These are phyloP conservation scores for Panicum miliaceum DNA, from an alignment of 176 grass and related monocot species.

Conservation along the genomic window DNA sequence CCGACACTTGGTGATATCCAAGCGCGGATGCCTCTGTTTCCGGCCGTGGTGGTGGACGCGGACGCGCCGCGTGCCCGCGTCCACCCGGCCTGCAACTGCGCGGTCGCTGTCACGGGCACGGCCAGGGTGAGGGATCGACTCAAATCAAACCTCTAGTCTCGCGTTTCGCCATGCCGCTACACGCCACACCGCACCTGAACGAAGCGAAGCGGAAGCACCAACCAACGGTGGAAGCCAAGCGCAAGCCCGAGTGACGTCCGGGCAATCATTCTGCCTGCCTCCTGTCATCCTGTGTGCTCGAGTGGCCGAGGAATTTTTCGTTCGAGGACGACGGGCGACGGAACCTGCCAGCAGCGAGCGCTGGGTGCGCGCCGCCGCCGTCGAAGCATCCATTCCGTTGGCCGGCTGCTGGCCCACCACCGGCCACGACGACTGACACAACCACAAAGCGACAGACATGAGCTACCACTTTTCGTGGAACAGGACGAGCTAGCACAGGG, in stretches of 20 bases:
- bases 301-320: background rate
- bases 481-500: background rate
- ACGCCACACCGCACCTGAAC: background rate
- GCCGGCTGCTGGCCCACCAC: background rate
- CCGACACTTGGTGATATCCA: background rate
- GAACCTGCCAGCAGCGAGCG: background rate
- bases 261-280: background rate
- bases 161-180: background rate
- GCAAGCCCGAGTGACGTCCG: background rate
- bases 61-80: too few relatives aligned
- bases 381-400: constrained; percentile 8
- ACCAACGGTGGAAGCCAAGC: background rate
- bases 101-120: background rate
- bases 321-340: background rate
- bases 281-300: background rate
- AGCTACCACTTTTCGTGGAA: background rate
- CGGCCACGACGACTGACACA: too few relatives aligned
- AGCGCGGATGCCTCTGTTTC: background rate
- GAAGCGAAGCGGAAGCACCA: background rate
- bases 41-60: background rate
- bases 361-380: background rate
- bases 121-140: background rate
- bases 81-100: too few relatives aligned
- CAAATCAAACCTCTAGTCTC: background rate
- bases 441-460: background rate